Evolutionary conservation across 768 basidiomycete species (phyloP), one percentile per base, ranked within the genome.

Genomic region (Dioszegia aurantiaca): DNA sequence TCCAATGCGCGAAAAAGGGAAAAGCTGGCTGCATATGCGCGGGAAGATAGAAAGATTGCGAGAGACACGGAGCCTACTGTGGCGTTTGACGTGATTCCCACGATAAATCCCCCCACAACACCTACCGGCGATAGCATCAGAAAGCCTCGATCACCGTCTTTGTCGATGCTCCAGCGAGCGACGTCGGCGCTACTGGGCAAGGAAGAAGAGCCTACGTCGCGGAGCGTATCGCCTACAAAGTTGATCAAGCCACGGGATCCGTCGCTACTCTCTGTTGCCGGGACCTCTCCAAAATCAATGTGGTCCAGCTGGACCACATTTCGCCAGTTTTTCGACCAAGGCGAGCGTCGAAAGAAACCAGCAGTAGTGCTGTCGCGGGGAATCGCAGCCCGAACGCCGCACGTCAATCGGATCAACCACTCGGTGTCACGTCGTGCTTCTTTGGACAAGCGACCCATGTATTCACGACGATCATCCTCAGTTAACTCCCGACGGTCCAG

Each of bases 141-240:
- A 36, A 92, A 93, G 73, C 79, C 77, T 24, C 82, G 93, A 16
- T 85, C 90, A 1, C 88, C 90, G 5, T 94, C 92, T 58, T 89
- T 98, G 51, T 92, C 87, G 68, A 95, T 98, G 75, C 89, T 98
- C 83, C 93, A 97, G 68, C 85, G 92, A 24, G 92, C 90, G 0
- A 93, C 91, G 1, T 94, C 90, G 0, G 90, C 88, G 10, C 64
- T 75, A 44, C 87, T 12, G 87, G 93, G 10, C 87, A 90, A 45
- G 79, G 86, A 59, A 90, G 91, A 78, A 78, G 83, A 0, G 90
- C 91, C 72, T 86, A 79, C 67, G 0, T 51, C 49, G 49, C 31
- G 61, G 30, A 53, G 62, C 14, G 52, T 47, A 11, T 72, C 76
- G 28, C 71, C 74, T 0, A 61, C 66, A 11, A 75, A 76, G 49